Conservation (phyloP, 2,329 filamentous ascomycete species). For the Trichoderma oligosporum region DNA sequence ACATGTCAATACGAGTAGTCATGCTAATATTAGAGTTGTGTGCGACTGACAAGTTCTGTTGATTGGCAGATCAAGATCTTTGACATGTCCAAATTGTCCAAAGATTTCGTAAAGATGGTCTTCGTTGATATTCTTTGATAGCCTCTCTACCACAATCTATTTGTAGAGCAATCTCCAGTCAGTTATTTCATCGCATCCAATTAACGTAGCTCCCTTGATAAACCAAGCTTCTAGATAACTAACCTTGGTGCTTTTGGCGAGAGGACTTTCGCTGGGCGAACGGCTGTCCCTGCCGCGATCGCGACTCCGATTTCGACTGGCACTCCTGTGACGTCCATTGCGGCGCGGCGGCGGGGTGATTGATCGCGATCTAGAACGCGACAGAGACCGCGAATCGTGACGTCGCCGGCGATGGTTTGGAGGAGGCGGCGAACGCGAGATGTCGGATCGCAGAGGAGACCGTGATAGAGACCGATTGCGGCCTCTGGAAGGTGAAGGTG, state of each 20-base stretch:
- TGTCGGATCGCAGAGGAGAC: constrained; percentile 34
- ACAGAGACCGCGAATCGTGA: constrained; percentile 33
- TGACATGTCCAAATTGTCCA: constrained; percentile 77
- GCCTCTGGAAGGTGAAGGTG: constrained; percentile 32
- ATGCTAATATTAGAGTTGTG: not conserved
- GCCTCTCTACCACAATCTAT: constrained; percentile 90
- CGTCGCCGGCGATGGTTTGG: constrained; percentile 27
- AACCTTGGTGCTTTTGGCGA: constrained; percentile 52
- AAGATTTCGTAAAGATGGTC: constrained; percentile 90
- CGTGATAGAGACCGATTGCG: constrained; percentile 35
- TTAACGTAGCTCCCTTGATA: not conserved
- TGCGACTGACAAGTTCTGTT: constrained; percentile 69
- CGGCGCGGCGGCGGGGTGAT: constrained; percentile 31
- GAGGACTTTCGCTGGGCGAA: constrained; percentile 38
- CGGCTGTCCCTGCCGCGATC: constrained; percentile 35
- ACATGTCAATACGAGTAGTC: not conserved
- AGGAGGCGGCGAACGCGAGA: constrained; percentile 31
- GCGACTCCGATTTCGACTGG: constrained; percentile 33
- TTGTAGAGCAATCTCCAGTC: not conserved
- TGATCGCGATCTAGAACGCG: constrained; percentile 29
- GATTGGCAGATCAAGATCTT: constrained; percentile 84
- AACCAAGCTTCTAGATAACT: constrained; percentile 17
- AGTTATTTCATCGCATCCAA: not conserved
- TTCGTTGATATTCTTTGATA: constrained; percentile 92
- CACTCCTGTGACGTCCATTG: constrained; percentile 33